Evolutionary conservation across 1,284 basidiomycete species (phyloP).

Genomic region (Hymenochaete sp.): DNA sequence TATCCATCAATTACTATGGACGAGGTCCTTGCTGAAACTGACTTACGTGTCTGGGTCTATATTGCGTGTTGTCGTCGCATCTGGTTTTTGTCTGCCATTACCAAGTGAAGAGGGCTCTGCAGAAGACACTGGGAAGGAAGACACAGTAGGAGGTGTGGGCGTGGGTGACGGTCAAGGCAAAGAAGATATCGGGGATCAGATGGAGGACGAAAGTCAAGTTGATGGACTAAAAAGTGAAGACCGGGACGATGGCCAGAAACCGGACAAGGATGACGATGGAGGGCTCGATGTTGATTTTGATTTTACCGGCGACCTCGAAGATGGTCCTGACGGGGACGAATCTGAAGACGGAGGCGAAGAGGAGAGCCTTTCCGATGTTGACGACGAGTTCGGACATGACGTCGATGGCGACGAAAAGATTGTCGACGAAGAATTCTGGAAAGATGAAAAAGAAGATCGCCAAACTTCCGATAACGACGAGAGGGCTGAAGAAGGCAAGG

Average conservation of each 20-base stretch:
- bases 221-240: conserved; percentile 76
- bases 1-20: conserved; percentile 50
- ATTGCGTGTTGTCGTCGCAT: conserved; percentile 64
- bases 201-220: conserved; percentile 92
- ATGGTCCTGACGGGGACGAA: conserved; percentile 44
- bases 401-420: conserved; percentile 33
- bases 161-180: conserved; percentile 79
- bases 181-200: conserved; percentile 87
- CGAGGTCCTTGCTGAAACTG: conserved; percentile 80
- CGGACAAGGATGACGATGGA: conserved; percentile 61
- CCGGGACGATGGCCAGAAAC: conserved; percentile 51
- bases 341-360: conserved; percentile 28
- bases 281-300: conserved; percentile 51
- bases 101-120: conserved; percentile 51
- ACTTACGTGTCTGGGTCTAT: conserved; percentile 71
- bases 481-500: neutral
- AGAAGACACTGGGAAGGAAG: conserved; percentile 46
- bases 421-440: conserved; percentile 32
- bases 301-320: conserved; percentile 75
- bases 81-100: conserved; percentile 90
- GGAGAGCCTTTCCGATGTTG: conserved; percentile 24
- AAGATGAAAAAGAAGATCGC: conserved; percentile 22
- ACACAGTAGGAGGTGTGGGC: conserved; percentile 65
- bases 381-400: conserved; percentile 33
- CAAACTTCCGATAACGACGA: conserved; percentile 24